Conservation (phyloP, 441 rosid species). For the Pelargonium citronellum region DNA sequence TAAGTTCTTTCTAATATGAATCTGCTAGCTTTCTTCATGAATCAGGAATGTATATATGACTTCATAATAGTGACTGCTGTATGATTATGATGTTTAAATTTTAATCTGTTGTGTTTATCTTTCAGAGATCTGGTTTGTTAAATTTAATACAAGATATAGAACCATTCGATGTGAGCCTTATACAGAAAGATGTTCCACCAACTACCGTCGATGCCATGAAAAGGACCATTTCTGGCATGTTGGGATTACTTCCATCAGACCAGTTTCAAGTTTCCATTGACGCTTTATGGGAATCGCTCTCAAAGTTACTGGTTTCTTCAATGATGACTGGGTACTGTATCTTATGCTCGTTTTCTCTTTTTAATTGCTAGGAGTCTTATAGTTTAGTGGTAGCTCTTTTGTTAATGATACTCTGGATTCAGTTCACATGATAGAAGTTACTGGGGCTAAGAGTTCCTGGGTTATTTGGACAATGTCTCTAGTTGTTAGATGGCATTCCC, state of each 20-base stretch:
- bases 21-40: background rate
- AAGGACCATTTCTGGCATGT: constrained; percentile 90
- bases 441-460: too few relatives aligned
- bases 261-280: constrained; percentile 80
- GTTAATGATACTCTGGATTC: too few relatives aligned
- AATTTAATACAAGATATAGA: constrained; percentile 79
- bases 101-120: constrained; percentile 15
- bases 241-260: constrained; percentile 89
- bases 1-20: background rate
- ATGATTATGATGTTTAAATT: constrained; percentile 13
- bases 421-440: too few relatives aligned
- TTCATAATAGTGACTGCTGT: constrained; percentile 2
- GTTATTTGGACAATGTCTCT: too few relatives aligned
- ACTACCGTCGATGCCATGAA: constrained; percentile 92
- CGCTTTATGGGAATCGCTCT: constrained; percentile 87
- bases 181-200: constrained; percentile 75
- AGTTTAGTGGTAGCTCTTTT: too few relatives aligned
- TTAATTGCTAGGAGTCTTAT: background rate
- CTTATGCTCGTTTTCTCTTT: background rate
- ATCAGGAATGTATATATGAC: background rate
- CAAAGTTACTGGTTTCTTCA: constrained; percentile 76
- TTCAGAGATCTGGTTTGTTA: constrained; percentile 54
- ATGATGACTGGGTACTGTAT: constrained; percentile 82
- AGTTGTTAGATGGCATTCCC: too few relatives aligned
- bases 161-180: constrained; percentile 78